Percentiles rank a stretch among this genome's conserved stretches.
Conservation (phyloP, 208 protist genomes). For the Leptomonas seymouri region DNA sequence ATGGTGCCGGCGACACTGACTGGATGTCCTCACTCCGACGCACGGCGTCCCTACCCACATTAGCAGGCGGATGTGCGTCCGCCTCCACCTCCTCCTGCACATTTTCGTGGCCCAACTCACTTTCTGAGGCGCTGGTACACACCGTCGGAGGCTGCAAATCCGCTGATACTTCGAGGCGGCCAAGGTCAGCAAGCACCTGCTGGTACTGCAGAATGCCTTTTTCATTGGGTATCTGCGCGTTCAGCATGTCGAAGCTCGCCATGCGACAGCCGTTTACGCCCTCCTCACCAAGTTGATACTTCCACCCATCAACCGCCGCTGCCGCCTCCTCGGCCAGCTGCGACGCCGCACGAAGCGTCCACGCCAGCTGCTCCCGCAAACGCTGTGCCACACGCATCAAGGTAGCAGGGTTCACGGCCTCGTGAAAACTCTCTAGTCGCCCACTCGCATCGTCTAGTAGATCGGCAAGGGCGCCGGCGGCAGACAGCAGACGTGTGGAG, state of each 20-base stretch:
- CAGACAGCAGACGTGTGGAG: conserved; percentile 7
- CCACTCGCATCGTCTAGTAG: conserved; percentile 8
- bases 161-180: conserved; percentile 20
- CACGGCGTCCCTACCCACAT: not conserved
- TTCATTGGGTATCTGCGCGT: conserved; percentile 27
- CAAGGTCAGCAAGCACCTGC: conserved; percentile 31
- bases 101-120: not conserved
- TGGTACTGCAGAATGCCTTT: conserved; percentile 30
- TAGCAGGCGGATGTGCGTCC: not conserved
- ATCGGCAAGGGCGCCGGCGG: conserved; percentile 9
- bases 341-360: conserved; percentile 8
- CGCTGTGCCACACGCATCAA: conserved; percentile 21
- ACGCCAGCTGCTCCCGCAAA: conserved; percentile 13
- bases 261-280: conserved; percentile 26
- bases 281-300: conserved; percentile 18
- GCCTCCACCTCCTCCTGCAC: not conserved
- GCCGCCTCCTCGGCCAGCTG: conserved; percentile 20
- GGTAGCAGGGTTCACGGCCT: conserved; percentile 18
- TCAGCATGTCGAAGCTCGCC: conserved; percentile 37
- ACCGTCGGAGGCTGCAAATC: conserved; percentile 14
- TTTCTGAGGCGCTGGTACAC: conserved; percentile 5
- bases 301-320: conserved; percentile 26
- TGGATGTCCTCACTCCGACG: not conserved
- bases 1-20: not conserved
- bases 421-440: not conserved